These are phyloP conservation scores for Entomophthora muscae DNA, from an alignment of 371 early-diverging fungal genomes.

Conservation along the genomic window DNA sequence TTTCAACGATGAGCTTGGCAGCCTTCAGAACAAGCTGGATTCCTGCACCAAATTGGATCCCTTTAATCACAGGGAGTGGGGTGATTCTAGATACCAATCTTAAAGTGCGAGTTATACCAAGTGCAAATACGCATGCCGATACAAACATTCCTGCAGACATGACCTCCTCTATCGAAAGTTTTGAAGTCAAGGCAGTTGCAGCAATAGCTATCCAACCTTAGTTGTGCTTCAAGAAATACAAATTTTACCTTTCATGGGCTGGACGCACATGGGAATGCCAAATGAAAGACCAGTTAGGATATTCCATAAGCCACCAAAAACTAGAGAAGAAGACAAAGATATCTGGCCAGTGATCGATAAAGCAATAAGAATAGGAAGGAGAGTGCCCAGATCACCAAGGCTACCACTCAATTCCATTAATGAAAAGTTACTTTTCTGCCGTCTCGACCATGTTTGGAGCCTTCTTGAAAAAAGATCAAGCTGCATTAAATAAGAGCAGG, in stretches of 20 bases:
- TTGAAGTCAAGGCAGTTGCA: constrained; percentile 53
- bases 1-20: constrained; percentile 26
- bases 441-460: neutral
- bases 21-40: constrained; percentile 56
- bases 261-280: constrained; percentile 70
- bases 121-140: constrained; percentile 36
- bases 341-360: constrained; percentile 53
- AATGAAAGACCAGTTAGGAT: constrained; percentile 57
- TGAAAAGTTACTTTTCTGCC: constrained; percentile 2
- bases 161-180: constrained; percentile 47
- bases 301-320: constrained; percentile 81
- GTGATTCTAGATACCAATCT: constrained; percentile 46
- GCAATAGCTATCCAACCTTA: constrained; percentile 77
- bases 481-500: too few species aligned
- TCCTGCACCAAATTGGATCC: constrained; percentile 78
- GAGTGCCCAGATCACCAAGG: constrained; percentile 71
- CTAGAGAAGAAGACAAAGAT: constrained; percentile 56
- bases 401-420: constrained; percentile 41
- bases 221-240: too few species aligned
- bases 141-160: constrained; percentile 64
- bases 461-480: neutral
- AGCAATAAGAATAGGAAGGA: constrained; percentile 74
- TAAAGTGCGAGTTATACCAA: constrained; percentile 56
- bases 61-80: constrained; percentile 61
- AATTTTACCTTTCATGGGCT: constrained; percentile 58